Percentiles rank a stretch among this genome's conserved stretches.
Conservation (phyloP, 768 basidiomycete species). For the Asterophora parasitica region DNA sequence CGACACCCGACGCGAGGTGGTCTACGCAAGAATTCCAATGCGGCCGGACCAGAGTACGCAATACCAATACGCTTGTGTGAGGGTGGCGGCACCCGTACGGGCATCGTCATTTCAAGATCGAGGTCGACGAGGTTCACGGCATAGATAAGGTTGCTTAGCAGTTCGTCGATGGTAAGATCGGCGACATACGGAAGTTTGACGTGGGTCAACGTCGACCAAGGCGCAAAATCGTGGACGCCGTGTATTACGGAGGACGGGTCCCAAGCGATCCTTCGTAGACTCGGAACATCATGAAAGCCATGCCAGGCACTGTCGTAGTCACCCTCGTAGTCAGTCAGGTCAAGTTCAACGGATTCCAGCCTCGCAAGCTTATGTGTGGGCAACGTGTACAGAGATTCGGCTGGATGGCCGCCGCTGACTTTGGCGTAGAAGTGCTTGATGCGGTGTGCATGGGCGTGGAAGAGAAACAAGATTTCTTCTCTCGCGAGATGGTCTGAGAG, state of each 20-base stretch:
- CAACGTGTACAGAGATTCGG: neutral
- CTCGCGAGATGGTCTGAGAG: neutral
- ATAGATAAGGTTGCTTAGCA: neutral
- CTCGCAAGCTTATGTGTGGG: neutral
- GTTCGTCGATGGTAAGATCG: neutral
- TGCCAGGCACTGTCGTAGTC: neutral
- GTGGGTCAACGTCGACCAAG: slow-evolving; percentile 6
- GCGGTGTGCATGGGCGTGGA: neutral
- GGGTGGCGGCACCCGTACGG: neutral
- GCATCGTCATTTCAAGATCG: slow-evolving; percentile 8
- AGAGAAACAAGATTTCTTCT: neutral
- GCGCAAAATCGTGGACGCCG: neutral
- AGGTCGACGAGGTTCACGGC: slow-evolving; percentile 3
- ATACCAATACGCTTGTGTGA: too few species aligned
- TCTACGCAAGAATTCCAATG: neutral
- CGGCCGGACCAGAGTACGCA: neutral
- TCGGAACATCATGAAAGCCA: neutral
- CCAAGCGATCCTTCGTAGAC: slow-evolving; percentile 1
- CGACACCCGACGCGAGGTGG: neutral
- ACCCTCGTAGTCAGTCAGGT: neutral
- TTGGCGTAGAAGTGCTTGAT: neutral
- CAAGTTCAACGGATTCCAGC: slow-evolving; percentile 4
- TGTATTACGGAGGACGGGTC: neutral
- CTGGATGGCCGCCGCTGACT: neutral
- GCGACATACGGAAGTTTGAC: neutral